Percentiles rank a stretch among this genome's conserved stretches.
Conservation (phyloP, 495 filamentous ascomycete species). For the Darksidea phi region DNA sequence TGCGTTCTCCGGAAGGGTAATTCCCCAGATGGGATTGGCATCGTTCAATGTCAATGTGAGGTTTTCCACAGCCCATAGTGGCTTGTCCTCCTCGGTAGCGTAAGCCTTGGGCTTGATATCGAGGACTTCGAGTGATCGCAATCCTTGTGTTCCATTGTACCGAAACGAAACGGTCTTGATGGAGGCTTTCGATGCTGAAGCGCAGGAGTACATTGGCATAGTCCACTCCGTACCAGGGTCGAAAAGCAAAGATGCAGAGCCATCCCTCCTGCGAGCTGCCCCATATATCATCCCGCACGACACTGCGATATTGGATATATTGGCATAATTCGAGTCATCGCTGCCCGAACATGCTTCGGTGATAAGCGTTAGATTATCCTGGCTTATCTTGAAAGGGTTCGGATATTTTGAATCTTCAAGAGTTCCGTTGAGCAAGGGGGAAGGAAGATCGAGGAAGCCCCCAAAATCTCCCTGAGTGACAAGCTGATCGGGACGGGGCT, state of each 20-base stretch:
- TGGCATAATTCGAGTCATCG: slow-evolving; percentile 39
- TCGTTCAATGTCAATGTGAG: slow-evolving; percentile 28
- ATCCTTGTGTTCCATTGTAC: slow-evolving; percentile 39
- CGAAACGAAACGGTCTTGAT: slow-evolving; percentile 48
- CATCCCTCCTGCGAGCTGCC: slow-evolving; percentile 40
- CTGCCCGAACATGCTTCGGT: slow-evolving; percentile 40
- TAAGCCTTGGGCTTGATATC: slow-evolving; percentile 40
- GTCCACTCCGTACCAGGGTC: slow-evolving; percentile 45
- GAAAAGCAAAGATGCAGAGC: slow-evolving; percentile 33
- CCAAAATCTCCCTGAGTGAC: no score
- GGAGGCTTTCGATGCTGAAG: slow-evolving; percentile 43
- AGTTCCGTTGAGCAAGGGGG: no score
- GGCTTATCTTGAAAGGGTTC: no score
- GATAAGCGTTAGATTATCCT: no score
- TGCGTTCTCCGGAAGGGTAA: slow-evolving; percentile 36
- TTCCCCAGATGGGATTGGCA: slow-evolving; percentile 44
- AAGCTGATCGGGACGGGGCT: no score
- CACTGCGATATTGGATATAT: slow-evolving; percentile 46
- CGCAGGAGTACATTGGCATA: slow-evolving; percentile 47
- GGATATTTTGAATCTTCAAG: no score
- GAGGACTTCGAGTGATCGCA: slow-evolving; percentile 35
- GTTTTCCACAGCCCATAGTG: slow-evolving; percentile 47
- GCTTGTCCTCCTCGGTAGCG: slow-evolving; percentile 24
- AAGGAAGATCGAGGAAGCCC: no score
- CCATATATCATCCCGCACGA: slow-evolving; percentile 46